A percentile compares a stretch with the other conserved stretches of the same genome.
Evolutionary conservation across 2,329 filamentous ascomycete species (phyloP).

Genomic region (Trematosphaeria pertusa): DNA sequence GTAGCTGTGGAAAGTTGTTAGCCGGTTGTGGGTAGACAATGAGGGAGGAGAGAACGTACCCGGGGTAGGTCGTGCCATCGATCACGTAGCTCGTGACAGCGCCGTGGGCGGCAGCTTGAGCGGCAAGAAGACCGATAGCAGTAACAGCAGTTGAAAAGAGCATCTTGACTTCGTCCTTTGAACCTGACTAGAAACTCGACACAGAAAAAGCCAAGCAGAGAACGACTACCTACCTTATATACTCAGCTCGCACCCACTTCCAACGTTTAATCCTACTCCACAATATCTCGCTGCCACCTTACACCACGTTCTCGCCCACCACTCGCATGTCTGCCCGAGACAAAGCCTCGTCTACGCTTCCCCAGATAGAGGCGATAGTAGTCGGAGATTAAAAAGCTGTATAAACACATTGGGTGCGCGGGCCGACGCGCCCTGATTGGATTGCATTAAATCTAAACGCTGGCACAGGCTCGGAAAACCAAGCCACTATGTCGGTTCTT

Average conservation of each 20-base stretch:
- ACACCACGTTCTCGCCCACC: constrained; percentile 5
- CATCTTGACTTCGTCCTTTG: constrained; percentile 36
- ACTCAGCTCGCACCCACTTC: constrained; percentile 9
- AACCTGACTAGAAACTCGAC: constrained; percentile 6
- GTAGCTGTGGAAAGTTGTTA: constrained; percentile 55
- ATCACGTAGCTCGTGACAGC: constrained; percentile 46
- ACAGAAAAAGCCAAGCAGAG: constrained; percentile 1
- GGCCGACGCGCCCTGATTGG: constrained; percentile 34
- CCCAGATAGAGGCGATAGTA: constrained; percentile 31
- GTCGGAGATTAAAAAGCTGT: constrained; percentile 30
- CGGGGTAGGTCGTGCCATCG: constrained; percentile 41
- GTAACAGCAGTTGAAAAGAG: constrained; percentile 46
- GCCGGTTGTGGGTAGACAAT: constrained; percentile 38
- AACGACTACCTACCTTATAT: constrained; percentile 20
- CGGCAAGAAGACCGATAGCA: constrained; percentile 36
- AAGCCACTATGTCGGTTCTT: constrained; percentile 32
- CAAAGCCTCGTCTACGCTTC: constrained; percentile 13
- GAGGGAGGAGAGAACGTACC: constrained; percentile 33
- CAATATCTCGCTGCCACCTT: constrained; percentile 22
- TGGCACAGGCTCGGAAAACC: constrained; percentile 11
- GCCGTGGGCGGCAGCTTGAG: constrained; percentile 43
- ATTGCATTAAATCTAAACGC: constrained; percentile 21
- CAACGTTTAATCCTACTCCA: constrained; percentile 8
- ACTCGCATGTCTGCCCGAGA: constrained; percentile 11
- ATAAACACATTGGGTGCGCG: constrained; percentile 24